These are phyloP conservation scores for Lodderomyces metapsilosis DNA, from an alignment of 1,139 yeast species.

Conservation along the genomic window DNA sequence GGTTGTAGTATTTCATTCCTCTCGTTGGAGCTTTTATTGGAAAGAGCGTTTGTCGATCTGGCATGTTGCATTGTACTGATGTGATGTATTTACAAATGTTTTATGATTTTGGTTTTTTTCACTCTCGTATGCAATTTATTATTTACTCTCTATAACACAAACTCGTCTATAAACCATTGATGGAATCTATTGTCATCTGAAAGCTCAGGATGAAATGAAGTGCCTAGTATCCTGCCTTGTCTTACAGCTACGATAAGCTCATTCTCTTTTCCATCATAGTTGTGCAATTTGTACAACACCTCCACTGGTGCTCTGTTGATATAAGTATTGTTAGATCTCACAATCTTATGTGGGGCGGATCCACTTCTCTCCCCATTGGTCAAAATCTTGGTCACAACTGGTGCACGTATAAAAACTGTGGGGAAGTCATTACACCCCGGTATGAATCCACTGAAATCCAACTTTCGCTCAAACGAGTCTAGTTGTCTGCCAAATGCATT, in stretches of 20 bases:
- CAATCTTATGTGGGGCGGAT: slow-evolving; percentile 13
- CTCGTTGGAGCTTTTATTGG: background rate
- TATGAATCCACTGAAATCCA: slow-evolving; percentile 52
- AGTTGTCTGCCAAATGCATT: slow-evolving; percentile 82
- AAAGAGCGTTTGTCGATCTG: slow-evolving; percentile 15
- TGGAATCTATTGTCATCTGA: slow-evolving; percentile 68
- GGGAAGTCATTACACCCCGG: slow-evolving; percentile 44
- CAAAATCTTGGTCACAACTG: slow-evolving; percentile 53
- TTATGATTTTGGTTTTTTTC: too few species aligned
- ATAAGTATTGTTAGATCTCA: slow-evolving; percentile 27
- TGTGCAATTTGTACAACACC: slow-evolving; percentile 36
- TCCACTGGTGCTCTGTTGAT: slow-evolving; percentile 34
- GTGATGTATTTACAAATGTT: too few species aligned
- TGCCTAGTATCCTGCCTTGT: slow-evolving; percentile 68
- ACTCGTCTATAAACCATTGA: slow-evolving; percentile 65
- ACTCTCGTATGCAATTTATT: too few species aligned
- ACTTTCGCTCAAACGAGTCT: slow-evolving; percentile 56
- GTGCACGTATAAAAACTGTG: slow-evolving; percentile 76
- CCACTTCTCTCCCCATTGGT: slow-evolving; percentile 16
- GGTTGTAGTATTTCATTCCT: background rate
- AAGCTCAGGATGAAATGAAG: slow-evolving; percentile 82
- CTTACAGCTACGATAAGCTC: slow-evolving; percentile 67
- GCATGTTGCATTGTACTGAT: slow-evolving; percentile 28
- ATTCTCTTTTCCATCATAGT: slow-evolving; percentile 18
- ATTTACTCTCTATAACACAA: slow-evolving; percentile 44